Conservation (phyloP, 352 stramenopile genomes). For the Pythium oligandrum region DNA sequence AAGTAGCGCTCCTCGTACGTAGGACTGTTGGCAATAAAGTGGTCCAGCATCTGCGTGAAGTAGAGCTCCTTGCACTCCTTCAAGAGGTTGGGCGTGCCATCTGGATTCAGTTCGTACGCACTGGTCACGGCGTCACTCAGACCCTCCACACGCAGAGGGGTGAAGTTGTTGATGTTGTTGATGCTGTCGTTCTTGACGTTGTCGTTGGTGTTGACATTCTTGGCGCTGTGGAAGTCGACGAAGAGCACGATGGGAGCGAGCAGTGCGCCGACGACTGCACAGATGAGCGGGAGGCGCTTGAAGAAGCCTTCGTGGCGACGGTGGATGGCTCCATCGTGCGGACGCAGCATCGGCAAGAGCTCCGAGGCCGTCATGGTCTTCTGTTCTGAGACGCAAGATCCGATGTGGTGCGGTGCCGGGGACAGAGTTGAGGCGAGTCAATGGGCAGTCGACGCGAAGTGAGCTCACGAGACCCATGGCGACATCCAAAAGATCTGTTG, state of each 20-base stretch:
- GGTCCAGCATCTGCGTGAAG: conserved; percentile 72
- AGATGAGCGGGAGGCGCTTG: conserved; percentile 30
- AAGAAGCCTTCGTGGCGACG: conserved; percentile 13
- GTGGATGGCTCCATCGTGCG: neutral
- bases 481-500: too few relatives aligned
- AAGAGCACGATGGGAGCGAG: conserved; percentile 28
- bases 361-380: conserved; percentile 12
- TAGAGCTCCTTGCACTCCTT: conserved; percentile 63
- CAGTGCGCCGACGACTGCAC: conserved; percentile 24
- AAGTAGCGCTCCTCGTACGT: conserved; percentile 89
- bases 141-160: too few relatives aligned
- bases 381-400: too few relatives aligned
- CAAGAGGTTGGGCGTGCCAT: conserved; percentile 41
- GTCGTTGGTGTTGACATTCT: neutral
- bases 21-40: conserved; percentile 51
- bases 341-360: conserved; percentile 25
- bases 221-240: conserved; percentile 17
- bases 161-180: too few relatives aligned
- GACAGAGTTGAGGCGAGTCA: too few relatives aligned
- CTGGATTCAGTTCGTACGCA: conserved; percentile 31
- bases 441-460: too few relatives aligned
- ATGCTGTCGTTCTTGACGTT: conserved; percentile 1
- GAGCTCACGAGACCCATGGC: too few relatives aligned
- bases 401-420: too few relatives aligned
- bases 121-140: neutral